Conservation (phyloP, 1,284 basidiomycete genomes). For the Rhodotorula sp. region DNA sequence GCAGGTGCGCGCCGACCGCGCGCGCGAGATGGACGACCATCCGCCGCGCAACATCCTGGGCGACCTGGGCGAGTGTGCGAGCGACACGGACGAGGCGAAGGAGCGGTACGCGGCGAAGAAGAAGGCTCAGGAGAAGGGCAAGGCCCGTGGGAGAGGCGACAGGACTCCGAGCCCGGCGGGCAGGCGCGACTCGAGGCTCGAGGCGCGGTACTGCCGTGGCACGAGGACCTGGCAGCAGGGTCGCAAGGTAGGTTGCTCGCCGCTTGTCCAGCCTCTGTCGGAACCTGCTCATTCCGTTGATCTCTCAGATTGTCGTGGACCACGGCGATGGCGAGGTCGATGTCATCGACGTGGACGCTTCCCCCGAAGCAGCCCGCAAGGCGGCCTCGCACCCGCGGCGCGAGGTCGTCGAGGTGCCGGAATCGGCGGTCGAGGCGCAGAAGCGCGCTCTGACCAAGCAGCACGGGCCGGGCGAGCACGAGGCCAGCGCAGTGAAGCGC, state of each 20-base stretch:
- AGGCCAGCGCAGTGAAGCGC: constrained; percentile 27
- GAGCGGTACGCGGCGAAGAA: constrained; percentile 9
- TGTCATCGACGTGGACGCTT: constrained; percentile 38
- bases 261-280: neutral
- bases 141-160: constrained; percentile 1
- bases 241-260: constrained; percentile 29
- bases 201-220: constrained; percentile 33
- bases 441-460: constrained; percentile 1
- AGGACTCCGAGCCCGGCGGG: neutral
- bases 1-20: constrained; percentile 2
- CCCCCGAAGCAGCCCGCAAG: constrained; percentile 16
- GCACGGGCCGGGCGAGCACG: constrained; percentile 27
- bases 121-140: neutral
- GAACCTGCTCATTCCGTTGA: too few species aligned
- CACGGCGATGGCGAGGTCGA: constrained; percentile 42
- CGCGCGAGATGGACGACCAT: constrained; percentile 34
- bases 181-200: constrained; percentile 22
- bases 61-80: constrained; percentile 20
- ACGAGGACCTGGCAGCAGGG: constrained; percentile 38
- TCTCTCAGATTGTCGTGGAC: constrained; percentile 42
- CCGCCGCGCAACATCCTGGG: constrained; percentile 36
- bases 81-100: constrained; percentile 18
- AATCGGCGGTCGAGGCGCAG: constrained; percentile 26
- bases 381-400: constrained; percentile 6
- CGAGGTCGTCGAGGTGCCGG: constrained; percentile 18